Conservation (phyloP, 2,329 filamentous ascomycete species). For the Sarocladium oryzae region DNA sequence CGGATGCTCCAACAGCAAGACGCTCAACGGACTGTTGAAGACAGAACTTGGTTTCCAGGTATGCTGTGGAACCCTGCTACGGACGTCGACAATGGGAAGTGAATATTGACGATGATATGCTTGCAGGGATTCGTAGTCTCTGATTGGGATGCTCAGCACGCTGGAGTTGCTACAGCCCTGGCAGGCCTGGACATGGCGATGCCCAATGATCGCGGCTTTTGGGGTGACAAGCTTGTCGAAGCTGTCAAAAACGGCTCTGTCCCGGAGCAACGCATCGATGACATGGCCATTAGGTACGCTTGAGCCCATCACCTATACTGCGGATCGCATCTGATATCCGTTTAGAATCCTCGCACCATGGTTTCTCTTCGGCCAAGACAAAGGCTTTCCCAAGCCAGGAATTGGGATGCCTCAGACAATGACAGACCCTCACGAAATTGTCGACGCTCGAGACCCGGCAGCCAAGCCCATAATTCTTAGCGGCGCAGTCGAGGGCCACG, state of each 20-base stretch:
- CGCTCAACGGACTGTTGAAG: constrained; percentile 26
- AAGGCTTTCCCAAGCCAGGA: constrained; percentile 43
- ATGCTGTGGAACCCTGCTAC: constrained; percentile 14
- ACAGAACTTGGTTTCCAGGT: constrained; percentile 32
- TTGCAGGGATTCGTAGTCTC: constrained; percentile 31
- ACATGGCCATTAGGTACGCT: constrained; percentile 28
- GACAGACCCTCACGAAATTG: constrained; percentile 40
- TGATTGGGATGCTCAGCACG: constrained; percentile 32
- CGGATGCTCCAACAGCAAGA: constrained; percentile 39
- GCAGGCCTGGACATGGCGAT: constrained; percentile 21
- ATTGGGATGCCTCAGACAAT: constrained; percentile 45
- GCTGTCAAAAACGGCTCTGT: constrained; percentile 43
- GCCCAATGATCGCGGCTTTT: constrained; percentile 29
- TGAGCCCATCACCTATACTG: background rate
- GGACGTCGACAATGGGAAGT: too few species aligned
- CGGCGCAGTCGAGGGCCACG: constrained; percentile 57
- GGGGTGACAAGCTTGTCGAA: constrained; percentile 37
- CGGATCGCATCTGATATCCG: too few species aligned
- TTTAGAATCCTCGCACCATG: constrained; percentile 49
- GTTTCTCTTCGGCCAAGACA: constrained; percentile 42
- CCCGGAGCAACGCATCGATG: constrained; percentile 32
- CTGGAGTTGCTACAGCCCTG: constrained; percentile 21
- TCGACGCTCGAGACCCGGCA: constrained; percentile 47
- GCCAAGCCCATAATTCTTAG: constrained; percentile 34
- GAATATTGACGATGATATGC: background rate